Conservation (phyloP, 1,139 yeast species). For the Pichia inconspicua region DNA sequence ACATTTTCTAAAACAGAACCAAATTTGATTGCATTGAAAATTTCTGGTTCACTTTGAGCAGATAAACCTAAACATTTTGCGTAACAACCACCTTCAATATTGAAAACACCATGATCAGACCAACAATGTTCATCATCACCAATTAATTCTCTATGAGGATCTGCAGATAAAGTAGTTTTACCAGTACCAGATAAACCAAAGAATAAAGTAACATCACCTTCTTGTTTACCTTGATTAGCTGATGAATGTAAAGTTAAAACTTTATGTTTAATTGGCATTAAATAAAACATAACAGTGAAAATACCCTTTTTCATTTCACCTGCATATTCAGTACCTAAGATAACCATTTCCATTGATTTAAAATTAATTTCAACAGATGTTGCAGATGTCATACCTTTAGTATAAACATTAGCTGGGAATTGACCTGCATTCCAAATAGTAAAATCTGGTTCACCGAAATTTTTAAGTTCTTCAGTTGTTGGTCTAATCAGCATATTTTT, state of each 20-base stretch:
- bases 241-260: conserved; percentile 94
- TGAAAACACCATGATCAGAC: conserved; percentile 97
- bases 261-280: conserved; percentile 92
- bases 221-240: conserved; percentile 75
- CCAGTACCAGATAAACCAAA: conserved; percentile 98
- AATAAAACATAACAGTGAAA: conserved; percentile 96
- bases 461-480: conserved; percentile 75
- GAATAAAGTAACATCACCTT: conserved; percentile 80
- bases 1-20: conserved; percentile 95
- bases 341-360: conserved; percentile 98
- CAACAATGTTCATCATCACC: conserved; percentile 99
- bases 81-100: conserved; percentile 99
- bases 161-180: conserved; percentile 95
- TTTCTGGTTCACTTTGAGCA: conserved; percentile 94
- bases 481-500: conserved; percentile 97
- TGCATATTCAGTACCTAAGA: conserved; percentile 96
- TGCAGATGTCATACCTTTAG: conserved; percentile 95
- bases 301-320: conserved; percentile 99
- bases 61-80: conserved; percentile 92
- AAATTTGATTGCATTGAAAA: conserved; percentile 87
- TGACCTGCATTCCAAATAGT: conserved; percentile 98
- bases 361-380: conserved; percentile 96
- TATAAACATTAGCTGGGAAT: conserved; percentile 95
- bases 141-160: conserved; percentile 85
- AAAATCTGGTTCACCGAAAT: conserved; percentile 96